Evolutionary conservation across 345 rosid species (phyloP).

Genomic region (Heritiera fomes): DNA sequence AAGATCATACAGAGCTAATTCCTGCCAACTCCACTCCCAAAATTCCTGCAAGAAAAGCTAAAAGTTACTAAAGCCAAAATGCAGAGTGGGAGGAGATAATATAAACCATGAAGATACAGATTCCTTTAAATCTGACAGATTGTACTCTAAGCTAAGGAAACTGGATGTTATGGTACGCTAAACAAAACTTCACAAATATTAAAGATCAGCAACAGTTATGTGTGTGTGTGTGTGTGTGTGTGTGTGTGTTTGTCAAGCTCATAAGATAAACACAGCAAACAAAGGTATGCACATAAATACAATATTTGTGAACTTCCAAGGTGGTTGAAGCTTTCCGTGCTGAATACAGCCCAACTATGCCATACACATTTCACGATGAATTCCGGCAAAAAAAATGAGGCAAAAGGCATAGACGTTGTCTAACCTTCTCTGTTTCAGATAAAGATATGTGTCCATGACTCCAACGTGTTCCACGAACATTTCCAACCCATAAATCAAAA

Average conservation of each 20-base stretch:
- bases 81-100: neutral
- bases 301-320: neutral
- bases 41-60: slow-evolving; percentile 56
- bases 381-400: neutral
- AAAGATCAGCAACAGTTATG: neutral
- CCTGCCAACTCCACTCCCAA: slow-evolving; percentile 99
- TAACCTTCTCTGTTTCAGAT: slow-evolving; percentile 76
- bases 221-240: neutral
- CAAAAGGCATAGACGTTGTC: slow-evolving; percentile 1
- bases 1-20: slow-evolving; percentile 75
- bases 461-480: slow-evolving; percentile 91
- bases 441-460: slow-evolving; percentile 78
- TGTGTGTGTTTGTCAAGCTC: neutral
- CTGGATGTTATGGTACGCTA: neutral
- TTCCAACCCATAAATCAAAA: slow-evolving; percentile 91
- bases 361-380: slow-evolving; percentile 8
- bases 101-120: neutral
- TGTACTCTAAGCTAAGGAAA: neutral
- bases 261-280: neutral
- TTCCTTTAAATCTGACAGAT: neutral
- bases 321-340: slow-evolving; percentile 10
- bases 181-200: neutral
- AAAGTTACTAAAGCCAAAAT: slow-evolving; percentile 5
- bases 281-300: neutral
- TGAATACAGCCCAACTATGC: slow-evolving; percentile 18